phyloP scores from a whole-genome alignment of 306 rosid genomes.

The Cucurbita moschata region DNA sequence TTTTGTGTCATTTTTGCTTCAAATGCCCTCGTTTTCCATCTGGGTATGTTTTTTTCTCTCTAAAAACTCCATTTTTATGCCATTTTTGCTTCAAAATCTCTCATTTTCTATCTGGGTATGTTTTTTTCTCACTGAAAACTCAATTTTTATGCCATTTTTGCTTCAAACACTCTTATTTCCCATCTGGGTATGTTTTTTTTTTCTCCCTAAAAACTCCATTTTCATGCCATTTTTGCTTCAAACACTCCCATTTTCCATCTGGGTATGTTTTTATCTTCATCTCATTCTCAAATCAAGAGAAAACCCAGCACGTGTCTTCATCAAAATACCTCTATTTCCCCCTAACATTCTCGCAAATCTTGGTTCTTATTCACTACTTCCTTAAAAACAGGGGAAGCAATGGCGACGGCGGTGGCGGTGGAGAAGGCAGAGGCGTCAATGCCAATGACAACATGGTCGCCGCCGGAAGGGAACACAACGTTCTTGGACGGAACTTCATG shows the following conservation, averaged over 20 bases:
- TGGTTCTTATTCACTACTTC: no score
- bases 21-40: neutral
- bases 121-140: no score
- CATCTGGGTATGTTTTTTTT: neutral
- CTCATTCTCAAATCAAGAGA: no score
- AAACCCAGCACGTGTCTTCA: no score
- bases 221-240: neutral
- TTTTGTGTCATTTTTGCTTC: neutral
- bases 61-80: no score
- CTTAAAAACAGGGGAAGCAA: neutral
- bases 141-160: neutral
- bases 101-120: neutral
- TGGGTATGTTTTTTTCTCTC: neutral
- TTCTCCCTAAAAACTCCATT: no score
- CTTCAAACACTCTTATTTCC: neutral
- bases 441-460: slow-evolving; percentile 45
- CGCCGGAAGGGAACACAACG: slow-evolving; percentile 93
- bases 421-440: slow-evolving; percentile 48
- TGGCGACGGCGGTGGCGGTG: slow-evolving; percentile 11
- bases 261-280: neutral
- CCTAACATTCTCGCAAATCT: neutral
- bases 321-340: no score
- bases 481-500: slow-evolving; percentile 76
- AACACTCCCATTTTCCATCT: neutral
- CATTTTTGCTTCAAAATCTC: neutral